phyloP scores from a whole-genome alignment of 2,329 filamentous ascomycete species.

The Venturia nashicola region DNA sequence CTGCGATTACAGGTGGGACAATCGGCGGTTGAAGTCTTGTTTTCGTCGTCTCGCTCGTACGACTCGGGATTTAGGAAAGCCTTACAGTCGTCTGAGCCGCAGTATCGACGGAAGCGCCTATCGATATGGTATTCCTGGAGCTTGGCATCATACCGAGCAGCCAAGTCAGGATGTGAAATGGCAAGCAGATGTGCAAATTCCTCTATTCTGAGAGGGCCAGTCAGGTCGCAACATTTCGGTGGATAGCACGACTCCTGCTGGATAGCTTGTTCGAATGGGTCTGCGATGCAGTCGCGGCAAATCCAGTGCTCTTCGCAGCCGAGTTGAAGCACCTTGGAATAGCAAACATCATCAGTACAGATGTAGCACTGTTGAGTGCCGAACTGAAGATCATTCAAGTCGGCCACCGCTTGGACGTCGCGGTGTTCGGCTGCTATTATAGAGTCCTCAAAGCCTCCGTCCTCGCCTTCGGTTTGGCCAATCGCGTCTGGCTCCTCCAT shows the following conservation, averaged over 20 bases:
- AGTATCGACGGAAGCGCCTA: neutral
- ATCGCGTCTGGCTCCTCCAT: too few species aligned
- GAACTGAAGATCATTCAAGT: slow-evolving; percentile 17
- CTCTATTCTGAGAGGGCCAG: neutral
- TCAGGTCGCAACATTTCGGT: neutral
- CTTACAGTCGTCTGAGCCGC: neutral
- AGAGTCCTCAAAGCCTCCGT: slow-evolving; percentile 14
- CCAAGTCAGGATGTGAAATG: neutral
- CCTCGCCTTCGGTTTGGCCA: neutral
- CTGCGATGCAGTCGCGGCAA: neutral
- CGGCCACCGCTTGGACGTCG: slow-evolving; percentile 9
- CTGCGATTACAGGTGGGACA: neutral
- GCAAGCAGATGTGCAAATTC: neutral
- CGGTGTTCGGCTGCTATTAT: slow-evolving; percentile 16
- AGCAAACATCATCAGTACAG: neutral
- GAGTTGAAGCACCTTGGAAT: neutral
- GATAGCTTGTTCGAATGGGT: neutral
- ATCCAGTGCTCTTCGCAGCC: neutral
- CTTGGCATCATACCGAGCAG: neutral
- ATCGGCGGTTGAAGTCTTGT: neutral
- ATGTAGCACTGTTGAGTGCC: slow-evolving; percentile 16
- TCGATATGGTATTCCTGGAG: neutral
- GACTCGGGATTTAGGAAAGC: neutral
- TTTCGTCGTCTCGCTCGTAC: neutral
- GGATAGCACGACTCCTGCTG: neutral